Evolutionary conservation across 2,329 filamentous ascomycete genomes (phyloP).

Genomic region (Orbilia ellipsospora): DNA sequence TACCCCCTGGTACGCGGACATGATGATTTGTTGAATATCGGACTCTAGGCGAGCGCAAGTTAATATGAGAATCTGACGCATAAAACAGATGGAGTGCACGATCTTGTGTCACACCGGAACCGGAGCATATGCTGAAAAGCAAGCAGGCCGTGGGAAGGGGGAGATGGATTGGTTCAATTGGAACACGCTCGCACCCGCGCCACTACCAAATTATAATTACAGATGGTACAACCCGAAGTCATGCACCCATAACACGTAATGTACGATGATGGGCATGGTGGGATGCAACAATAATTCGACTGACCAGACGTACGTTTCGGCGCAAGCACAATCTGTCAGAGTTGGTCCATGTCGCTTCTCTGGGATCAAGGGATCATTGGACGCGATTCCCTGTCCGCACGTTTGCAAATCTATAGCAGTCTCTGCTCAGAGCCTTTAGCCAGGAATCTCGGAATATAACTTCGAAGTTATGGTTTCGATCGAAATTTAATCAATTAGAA

Average conservation of each 20-base stretch:
- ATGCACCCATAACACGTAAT: slow-evolving; percentile 34
- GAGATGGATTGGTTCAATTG: slow-evolving; percentile 18
- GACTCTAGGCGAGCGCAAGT: slow-evolving; percentile 12
- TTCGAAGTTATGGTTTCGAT: too few relatives aligned
- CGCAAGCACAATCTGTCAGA: too few relatives aligned
- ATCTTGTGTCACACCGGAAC: slow-evolving; percentile 46
- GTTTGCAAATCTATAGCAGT: too few relatives aligned
- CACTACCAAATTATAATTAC: slow-evolving; percentile 21
- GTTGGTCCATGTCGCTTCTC: too few relatives aligned
- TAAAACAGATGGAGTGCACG: slow-evolving; percentile 46
- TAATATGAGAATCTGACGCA: slow-evolving; percentile 34
- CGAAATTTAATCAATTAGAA: too few relatives aligned
- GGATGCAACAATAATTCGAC: neutral
- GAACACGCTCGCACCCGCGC: slow-evolving; percentile 26
- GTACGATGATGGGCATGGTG: slow-evolving; percentile 2
- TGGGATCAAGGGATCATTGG: too few relatives aligned
- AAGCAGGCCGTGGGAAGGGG: slow-evolving; percentile 21
- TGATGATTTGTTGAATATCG: neutral
- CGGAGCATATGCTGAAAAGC: slow-evolving; percentile 55
- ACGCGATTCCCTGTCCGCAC: too few relatives aligned
- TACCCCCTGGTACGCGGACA: neutral
- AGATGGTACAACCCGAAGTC: slow-evolving; percentile 46
- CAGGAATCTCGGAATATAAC: too few relatives aligned
- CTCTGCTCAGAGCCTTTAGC: too few relatives aligned
- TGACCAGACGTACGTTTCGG: too few relatives aligned